Evolutionary conservation across 257 asterid genomes (phyloP).

Genomic region (Gardenia jasminoides): DNA sequence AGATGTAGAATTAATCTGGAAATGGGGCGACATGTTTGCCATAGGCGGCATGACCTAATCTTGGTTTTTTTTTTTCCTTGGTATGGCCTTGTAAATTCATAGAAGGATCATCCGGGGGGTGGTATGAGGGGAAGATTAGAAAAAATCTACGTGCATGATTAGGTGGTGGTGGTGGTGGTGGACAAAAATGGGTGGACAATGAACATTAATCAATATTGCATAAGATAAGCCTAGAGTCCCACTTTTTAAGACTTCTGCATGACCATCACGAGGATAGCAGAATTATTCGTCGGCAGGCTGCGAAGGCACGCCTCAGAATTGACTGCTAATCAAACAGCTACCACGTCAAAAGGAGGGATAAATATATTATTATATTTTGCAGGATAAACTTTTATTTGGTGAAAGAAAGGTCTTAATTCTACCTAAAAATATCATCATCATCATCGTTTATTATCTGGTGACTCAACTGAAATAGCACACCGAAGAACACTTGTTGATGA

Average conservation of each 20-base stretch:
- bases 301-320: background rate
- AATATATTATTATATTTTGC: background rate
- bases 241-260: background rate
- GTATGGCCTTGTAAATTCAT: background rate
- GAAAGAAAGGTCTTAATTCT: background rate
- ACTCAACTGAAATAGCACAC: background rate
- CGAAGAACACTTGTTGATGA: background rate
- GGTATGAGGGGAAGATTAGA: conserved; percentile 3
- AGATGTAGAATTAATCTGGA: background rate
- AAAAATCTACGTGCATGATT: background rate
- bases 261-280: background rate
- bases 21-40: conserved; percentile 1
- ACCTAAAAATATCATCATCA: too few species aligned
- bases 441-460: background rate
- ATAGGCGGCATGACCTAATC: background rate
- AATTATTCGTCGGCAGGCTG: background rate
- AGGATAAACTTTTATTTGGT: background rate
- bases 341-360: background rate
- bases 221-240: background rate
- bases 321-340: background rate
- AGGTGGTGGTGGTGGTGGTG: background rate
- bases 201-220: background rate
- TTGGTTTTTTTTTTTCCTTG: background rate
- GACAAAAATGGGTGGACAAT: conserved; percentile 12
- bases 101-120: background rate